These are phyloP conservation scores for Leishmania martiniquensis DNA, from an alignment of 208 protist genomes.

Conservation along the genomic window DNA sequence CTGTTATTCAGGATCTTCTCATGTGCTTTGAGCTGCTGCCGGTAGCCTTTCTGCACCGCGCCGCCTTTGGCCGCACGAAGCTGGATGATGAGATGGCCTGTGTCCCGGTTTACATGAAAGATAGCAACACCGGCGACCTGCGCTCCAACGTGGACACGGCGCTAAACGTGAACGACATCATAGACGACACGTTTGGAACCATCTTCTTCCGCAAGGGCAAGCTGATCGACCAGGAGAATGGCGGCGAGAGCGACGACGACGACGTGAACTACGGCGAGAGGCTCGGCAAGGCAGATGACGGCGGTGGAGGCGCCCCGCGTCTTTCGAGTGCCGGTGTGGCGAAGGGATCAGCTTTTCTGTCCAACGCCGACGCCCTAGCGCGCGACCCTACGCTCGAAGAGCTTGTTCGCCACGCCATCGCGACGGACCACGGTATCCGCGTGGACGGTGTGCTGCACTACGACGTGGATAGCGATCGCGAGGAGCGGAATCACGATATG, in stretches of 20 bases:
- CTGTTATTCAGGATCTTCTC: slow-evolving; percentile 80
- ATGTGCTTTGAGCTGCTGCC: slow-evolving; percentile 89
- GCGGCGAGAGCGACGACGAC: slow-evolving; percentile 50
- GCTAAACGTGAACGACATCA: slow-evolving; percentile 78
- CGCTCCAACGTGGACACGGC: slow-evolving; percentile 76
- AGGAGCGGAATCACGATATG: slow-evolving; percentile 72
- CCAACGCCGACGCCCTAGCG: slow-evolving; percentile 41
- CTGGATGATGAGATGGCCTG: slow-evolving; percentile 79
- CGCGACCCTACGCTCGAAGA: slow-evolving; percentile 76
- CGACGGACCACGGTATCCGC: slow-evolving; percentile 66
- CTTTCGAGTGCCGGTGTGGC: neutral
- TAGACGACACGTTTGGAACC: slow-evolving; percentile 85
- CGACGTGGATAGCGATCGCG: slow-evolving; percentile 76
- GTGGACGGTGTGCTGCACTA: slow-evolving; percentile 74
- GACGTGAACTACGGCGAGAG: slow-evolving; percentile 24
- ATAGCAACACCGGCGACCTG: slow-evolving; percentile 58
- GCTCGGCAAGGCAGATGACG: slow-evolving; percentile 22
- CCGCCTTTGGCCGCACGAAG: slow-evolving; percentile 75
- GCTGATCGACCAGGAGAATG: slow-evolving; percentile 81
- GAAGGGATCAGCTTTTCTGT: slow-evolving; percentile 17
- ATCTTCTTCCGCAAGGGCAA: slow-evolving; percentile 82
- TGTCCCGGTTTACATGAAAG: slow-evolving; percentile 85
- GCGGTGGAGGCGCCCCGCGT: slow-evolving; percentile 1
- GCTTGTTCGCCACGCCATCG: slow-evolving; percentile 72
- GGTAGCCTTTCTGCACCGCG: slow-evolving; percentile 81